A percentile compares a stretch with the other conserved stretches of the same genome.
These are phyloP conservation scores for Aspergillus fischeri DNA, from an alignment of 2,329 filamentous ascomycete species.

Conservation along the genomic window DNA sequence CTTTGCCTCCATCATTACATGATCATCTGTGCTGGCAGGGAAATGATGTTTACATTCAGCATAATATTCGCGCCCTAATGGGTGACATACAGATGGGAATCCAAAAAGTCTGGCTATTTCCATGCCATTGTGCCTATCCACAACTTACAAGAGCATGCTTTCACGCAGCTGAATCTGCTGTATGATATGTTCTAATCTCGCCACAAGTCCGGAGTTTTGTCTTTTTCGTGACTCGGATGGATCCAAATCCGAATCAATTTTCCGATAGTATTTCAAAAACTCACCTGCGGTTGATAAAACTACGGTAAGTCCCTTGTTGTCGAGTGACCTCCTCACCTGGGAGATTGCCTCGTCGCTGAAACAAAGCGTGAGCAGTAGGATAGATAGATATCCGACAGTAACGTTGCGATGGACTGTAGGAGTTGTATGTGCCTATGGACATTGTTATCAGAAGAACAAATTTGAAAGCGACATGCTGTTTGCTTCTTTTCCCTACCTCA, in stretches of 20 bases:
- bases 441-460: constrained; percentile 10
- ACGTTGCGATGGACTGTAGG: constrained; percentile 76
- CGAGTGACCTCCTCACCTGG: constrained; percentile 42
- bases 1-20: background rate
- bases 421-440: constrained; percentile 47
- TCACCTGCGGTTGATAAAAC: constrained; percentile 58
- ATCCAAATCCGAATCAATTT: constrained; percentile 50
- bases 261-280: constrained; percentile 58
- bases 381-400: constrained; percentile 77
- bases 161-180: constrained; percentile 33
- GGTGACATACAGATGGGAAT: background rate
- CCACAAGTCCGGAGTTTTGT: constrained; percentile 49
- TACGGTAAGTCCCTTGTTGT: constrained; percentile 44
- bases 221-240: constrained; percentile 45
- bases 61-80: background rate
- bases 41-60: background rate
- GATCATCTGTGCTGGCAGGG: background rate
- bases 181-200: constrained; percentile 52
- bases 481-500: constrained; percentile 54
- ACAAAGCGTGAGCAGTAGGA: constrained; percentile 78
- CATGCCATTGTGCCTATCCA: background rate
- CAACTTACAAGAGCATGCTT: background rate
- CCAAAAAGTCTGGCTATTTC: background rate
- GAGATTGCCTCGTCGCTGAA: constrained; percentile 48
- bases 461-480: constrained; percentile 6